Base-by-base conservation (phyloP, 371 early-diverging fungal genomes). In the Blakeslea trispora region DNA sequence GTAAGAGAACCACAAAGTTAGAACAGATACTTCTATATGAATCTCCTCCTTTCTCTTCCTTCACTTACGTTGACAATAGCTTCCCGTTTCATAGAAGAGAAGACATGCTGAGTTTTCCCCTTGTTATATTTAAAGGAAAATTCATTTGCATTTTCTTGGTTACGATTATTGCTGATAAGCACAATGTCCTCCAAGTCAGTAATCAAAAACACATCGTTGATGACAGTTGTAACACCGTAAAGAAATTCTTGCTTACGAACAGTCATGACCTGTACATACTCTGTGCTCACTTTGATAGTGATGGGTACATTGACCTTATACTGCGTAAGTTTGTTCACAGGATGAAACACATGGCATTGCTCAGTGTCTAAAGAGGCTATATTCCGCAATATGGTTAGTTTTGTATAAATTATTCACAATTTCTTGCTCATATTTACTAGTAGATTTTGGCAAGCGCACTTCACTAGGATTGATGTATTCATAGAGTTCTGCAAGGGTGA, bases 141-240 rank as follows among this genome's bases (percentile, higher is more conserved):
- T 55, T 92, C 90, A 47, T 84, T 84, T 22, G 86, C 81, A 49
- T 86, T 87, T 18, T 82, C 81, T 17, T 81, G 73, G 31, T 69
- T 79, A 46, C 78, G 55, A 43, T 66, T 48, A 40, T 69, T 66
- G 19, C 56, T 60, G 4, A 81, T 68, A 14, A 82, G 69, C 31
- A 79, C 71, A 24, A 92, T 80, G 56, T 94, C 95, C 17, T 91
- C 86, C 41, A 96, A 85, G 48, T 93, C 95, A 11, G 91, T 83
- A 23, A 94, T 87, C 55, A 90, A 88, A 61, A 81, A 92, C 11
- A 94, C 89, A 61, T 97, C 96, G 59, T 94, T 94, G 51, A 91
- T 81, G 55, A 86, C 78, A 17, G 90, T 81, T 50, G 73, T 85
- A 42, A 89, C 69, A 10, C 90, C 91, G 57, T 81, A 76, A 28